These are phyloP conservation scores for Saccharomyces hybrid DNA, from an alignment of 1,139 yeast genomes.

Conservation along the genomic window DNA sequence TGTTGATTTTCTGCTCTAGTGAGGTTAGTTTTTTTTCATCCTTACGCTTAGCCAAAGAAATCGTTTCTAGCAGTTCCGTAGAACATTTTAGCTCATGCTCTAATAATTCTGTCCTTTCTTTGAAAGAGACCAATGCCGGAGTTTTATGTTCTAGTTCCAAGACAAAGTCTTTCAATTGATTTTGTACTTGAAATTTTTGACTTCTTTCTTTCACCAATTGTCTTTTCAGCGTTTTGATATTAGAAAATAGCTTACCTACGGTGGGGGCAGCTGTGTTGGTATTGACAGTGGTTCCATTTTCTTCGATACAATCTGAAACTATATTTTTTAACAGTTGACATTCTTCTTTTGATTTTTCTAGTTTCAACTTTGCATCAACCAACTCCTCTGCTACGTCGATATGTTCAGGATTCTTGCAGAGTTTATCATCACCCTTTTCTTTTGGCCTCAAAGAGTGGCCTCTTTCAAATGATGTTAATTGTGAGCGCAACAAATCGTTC, in stretches of 20 bases:
- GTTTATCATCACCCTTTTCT: conserved; percentile 15
- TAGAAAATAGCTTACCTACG: conserved; percentile 24
- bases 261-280: background rate
- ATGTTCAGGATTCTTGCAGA: conserved; percentile 16
- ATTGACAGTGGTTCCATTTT: background rate
- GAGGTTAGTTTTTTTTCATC: conserved; percentile 26
- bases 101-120: conserved; percentile 42
- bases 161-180: conserved; percentile 63
- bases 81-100: conserved; percentile 48
- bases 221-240: conserved; percentile 55
- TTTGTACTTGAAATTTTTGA: conserved; percentile 62
- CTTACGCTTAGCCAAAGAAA: conserved; percentile 36
- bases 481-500: conserved; percentile 50
- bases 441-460: conserved; percentile 42
- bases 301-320: conserved; percentile 22
- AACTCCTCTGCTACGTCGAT: conserved; percentile 14
- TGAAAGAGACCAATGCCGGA: conserved; percentile 67
- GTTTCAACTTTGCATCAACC: conserved; percentile 39
- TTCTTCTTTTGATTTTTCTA: conserved; percentile 43
- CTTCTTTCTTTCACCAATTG: conserved; percentile 64
- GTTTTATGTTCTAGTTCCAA: conserved; percentile 71
- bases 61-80: conserved; percentile 41
- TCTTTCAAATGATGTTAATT: conserved; percentile 40
- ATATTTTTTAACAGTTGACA: conserved; percentile 39
- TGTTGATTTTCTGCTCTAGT: conserved; percentile 30